These are phyloP conservation scores for Volvox reticuliferus DNA, from an alignment of 139 green algal species.

Conservation along the genomic window DNA sequence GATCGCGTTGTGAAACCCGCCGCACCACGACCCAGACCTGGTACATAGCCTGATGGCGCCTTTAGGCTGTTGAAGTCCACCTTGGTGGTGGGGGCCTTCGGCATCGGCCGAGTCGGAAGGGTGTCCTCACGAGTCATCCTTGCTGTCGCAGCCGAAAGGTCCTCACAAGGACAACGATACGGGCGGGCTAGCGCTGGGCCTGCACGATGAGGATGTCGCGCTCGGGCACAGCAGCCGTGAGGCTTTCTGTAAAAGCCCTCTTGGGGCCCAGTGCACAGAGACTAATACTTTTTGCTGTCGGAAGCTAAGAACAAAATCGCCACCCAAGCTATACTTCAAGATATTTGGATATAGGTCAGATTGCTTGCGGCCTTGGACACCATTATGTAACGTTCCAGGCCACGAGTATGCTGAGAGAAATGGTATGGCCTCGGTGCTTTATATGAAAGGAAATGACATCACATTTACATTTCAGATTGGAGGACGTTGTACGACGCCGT, in stretches of 20 bases:
- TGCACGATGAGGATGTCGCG: not conserved
- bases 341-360: too few species aligned
- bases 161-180: not conserved
- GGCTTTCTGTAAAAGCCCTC: not conserved
- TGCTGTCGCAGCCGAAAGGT: not conserved
- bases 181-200: not conserved
- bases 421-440: too few species aligned
- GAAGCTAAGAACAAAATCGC: too few species aligned
- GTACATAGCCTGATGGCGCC: constrained; percentile 91
- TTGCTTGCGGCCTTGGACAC: too few species aligned
- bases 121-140: constrained; percentile 52
- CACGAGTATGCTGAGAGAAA: too few species aligned
- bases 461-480: too few species aligned
- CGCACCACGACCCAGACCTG: constrained; percentile 95
- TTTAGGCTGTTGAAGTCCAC: constrained; percentile 88
- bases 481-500: too few species aligned
- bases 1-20: constrained; percentile 98
- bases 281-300: too few species aligned
- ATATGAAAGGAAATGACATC: too few species aligned
- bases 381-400: too few species aligned
- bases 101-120: constrained; percentile 48
- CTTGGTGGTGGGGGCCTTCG: constrained; percentile 51
- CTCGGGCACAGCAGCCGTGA: not conserved
- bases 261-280: not conserved
- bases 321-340: too few species aligned